Conservation (phyloP, 1,139 yeast species). For the Hyphopichia khmerensis region DNA sequence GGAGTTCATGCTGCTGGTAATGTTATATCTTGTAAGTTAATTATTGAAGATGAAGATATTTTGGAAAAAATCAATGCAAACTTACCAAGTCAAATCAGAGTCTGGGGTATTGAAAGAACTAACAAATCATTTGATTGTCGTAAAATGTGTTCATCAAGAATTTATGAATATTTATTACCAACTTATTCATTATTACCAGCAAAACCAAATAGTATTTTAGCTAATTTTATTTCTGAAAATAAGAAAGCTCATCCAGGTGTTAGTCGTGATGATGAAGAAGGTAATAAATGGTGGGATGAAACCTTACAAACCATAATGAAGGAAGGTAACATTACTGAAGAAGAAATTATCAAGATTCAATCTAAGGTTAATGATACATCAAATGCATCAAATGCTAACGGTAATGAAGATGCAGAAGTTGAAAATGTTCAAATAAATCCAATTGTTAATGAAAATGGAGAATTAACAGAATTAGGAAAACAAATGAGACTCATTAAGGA, state of each 20-base stretch:
- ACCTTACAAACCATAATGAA: constrained; percentile 45
- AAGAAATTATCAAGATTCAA: constrained; percentile 33
- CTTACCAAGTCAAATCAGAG: constrained; percentile 81
- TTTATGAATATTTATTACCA: constrained; percentile 91
- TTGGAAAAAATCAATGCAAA: constrained; percentile 67
- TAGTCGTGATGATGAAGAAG: constrained; percentile 64
- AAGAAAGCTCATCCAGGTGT: constrained; percentile 57
- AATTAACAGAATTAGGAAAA: constrained; percentile 38
- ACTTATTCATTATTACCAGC: constrained; percentile 89
- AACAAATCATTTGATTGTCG: constrained; percentile 93
- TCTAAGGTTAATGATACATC: constrained; percentile 11
- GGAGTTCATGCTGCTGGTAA: constrained; percentile 99
- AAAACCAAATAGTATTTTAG: constrained; percentile 69
- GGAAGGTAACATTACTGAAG: constrained; percentile 44
- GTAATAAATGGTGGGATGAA: constrained; percentile 68
- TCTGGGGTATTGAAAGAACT: constrained; percentile 92
- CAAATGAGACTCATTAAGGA: constrained; percentile 59
- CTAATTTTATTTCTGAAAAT: constrained; percentile 56
- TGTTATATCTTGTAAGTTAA: constrained; percentile 82
- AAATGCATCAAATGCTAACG: background rate
- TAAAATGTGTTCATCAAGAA: constrained; percentile 89
- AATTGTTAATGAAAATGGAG: constrained; percentile 31
- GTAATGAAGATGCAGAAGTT: constrained; percentile 21
- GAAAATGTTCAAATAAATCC: constrained; percentile 17
- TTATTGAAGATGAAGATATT: constrained; percentile 82